phyloP scores from a whole-genome alignment of 2,329 filamentous ascomycete species.

The Penicillium sp. region DNA sequence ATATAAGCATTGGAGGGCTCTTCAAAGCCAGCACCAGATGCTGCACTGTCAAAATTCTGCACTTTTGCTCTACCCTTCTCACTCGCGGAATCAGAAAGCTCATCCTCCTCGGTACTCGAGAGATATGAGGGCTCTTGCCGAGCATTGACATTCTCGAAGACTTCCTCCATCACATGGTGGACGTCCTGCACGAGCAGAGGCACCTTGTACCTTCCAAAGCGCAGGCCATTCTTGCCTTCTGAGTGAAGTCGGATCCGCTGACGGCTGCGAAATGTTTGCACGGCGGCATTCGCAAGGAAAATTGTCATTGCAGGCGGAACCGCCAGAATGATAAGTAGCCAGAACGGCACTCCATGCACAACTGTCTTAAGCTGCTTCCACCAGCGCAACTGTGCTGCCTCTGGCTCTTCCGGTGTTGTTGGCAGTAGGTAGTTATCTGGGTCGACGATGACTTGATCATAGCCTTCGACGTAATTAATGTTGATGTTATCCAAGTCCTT shows the following conservation, averaged over 20 bases:
- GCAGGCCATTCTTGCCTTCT: slow-evolving; percentile 69
- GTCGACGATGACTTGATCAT: slow-evolving; percentile 77
- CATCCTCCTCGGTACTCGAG: slow-evolving; percentile 40
- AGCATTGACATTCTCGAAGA: slow-evolving; percentile 74
- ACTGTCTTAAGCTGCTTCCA: slow-evolving; percentile 45
- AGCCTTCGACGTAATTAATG: slow-evolving; percentile 75
- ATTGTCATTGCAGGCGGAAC: slow-evolving; percentile 73
- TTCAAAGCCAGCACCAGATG: not conserved
- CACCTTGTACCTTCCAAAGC: slow-evolving; percentile 73
- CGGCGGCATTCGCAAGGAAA: slow-evolving; percentile 75
- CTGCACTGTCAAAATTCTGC: not conserved
- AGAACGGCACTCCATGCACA: slow-evolving; percentile 65
- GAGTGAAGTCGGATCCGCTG: slow-evolving; percentile 79
- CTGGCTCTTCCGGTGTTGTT: slow-evolving; percentile 29
- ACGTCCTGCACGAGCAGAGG: slow-evolving; percentile 78
- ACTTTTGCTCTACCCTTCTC: not conserved
- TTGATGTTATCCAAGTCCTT: slow-evolving; percentile 69
- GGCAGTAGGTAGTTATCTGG: slow-evolving; percentile 41
- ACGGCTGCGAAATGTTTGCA: slow-evolving; percentile 77
- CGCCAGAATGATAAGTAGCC: slow-evolving; percentile 70
- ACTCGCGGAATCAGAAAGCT: slow-evolving; percentile 20
- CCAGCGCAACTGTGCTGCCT: slow-evolving; percentile 39
- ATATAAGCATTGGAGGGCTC: not conserved
- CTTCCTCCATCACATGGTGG: slow-evolving; percentile 75
- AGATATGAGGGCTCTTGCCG: slow-evolving; percentile 75